Evolutionary conservation across 2,329 filamentous ascomycete species (phyloP), one percentile per base, ranked within the genome.

Genomic region (Curvularia spicifera): DNA sequence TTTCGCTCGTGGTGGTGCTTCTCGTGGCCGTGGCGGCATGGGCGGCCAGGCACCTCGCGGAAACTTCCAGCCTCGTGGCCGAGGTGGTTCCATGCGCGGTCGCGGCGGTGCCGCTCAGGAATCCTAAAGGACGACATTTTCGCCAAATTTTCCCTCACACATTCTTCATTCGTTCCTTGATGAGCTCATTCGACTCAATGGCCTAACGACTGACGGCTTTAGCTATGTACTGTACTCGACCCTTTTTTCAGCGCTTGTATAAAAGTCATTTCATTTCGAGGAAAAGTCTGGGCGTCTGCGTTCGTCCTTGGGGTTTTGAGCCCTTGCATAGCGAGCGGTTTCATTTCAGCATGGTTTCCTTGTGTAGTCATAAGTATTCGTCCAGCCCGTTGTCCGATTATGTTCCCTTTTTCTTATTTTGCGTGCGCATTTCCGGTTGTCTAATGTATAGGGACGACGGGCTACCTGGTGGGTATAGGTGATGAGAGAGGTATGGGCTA

Each of bases 11-110:
- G 68, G 79, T 49, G 78, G 78, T 51, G 76, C 78, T 60, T 75
- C 75, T 53, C 78, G 78, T 56, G 90, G 88, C 53, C 88, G 90
- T 57, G 86, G 86, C 73, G 89, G 87, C 78, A 68, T 74, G 40
- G 68, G 69, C 28, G 77, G 85, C 61, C 83, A 85, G 74, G 81
- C 86, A 63, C 82, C 87, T 67, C 87, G 89, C 57, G 88, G 89
- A 61, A 88, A 86, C 74, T 93, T 90, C 79, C 82, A 84, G 57
- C 85, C 88, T 54, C 88, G 89, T 57, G 87, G 87, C 45, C 87
- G 91, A 69, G 89, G 91, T 63, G 85, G 86, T 56, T 67, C 71
- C 20, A 59, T 68, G 56, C 86, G 90, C 66, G 88, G 68, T 42
- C 74, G 76, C 50, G 71, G 68, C 47, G 58, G 58, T 10, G 71